A percentile compares a stretch with the other conserved stretches of the same genome.
Evolutionary conservation across 2,329 filamentous ascomycete genomes (phyloP).

Genomic region (Aspergillus neoniger): DNA sequence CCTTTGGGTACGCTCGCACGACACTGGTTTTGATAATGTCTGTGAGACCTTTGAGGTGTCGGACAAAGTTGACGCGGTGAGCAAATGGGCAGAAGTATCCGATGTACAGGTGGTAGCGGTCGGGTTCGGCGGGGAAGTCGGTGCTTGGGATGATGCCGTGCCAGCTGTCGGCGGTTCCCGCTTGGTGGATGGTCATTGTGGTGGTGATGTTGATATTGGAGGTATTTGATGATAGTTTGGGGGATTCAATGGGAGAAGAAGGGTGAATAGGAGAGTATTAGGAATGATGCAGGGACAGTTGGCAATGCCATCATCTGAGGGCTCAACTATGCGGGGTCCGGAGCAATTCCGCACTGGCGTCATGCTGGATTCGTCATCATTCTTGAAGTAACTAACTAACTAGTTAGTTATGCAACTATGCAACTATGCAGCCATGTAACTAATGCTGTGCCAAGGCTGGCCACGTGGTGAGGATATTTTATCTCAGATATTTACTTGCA

Average conservation of each 20-base stretch:
- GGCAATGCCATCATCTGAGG: background rate
- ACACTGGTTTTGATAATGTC: conserved; percentile 58
- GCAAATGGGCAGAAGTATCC: conserved; percentile 67
- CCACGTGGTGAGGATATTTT: no score
- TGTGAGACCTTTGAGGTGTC: conserved; percentile 60
- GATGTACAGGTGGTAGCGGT: conserved; percentile 59
- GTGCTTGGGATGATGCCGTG: conserved; percentile 53
- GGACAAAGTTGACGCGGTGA: conserved; percentile 60
- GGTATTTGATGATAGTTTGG: background rate
- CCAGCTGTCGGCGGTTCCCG: conserved; percentile 42
- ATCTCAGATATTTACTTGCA: no score
- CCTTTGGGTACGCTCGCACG: conserved; percentile 68
- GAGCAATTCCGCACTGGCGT: background rate
- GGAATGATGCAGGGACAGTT: background rate
- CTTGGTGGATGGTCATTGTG: conserved; percentile 19
- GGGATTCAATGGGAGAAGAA: background rate
- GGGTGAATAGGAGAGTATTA: no score
- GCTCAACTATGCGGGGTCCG: background rate
- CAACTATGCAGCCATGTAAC: no score
- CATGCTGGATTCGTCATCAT: background rate
- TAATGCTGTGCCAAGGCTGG: no score
- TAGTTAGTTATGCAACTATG: no score
- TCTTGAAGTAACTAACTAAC: no score
- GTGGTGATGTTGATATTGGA: background rate
- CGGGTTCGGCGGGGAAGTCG: conserved; percentile 53